Base-by-base conservation (phyloP, 2,329 filamentous ascomycete species). In the Colletotrichum sidae region DNA sequence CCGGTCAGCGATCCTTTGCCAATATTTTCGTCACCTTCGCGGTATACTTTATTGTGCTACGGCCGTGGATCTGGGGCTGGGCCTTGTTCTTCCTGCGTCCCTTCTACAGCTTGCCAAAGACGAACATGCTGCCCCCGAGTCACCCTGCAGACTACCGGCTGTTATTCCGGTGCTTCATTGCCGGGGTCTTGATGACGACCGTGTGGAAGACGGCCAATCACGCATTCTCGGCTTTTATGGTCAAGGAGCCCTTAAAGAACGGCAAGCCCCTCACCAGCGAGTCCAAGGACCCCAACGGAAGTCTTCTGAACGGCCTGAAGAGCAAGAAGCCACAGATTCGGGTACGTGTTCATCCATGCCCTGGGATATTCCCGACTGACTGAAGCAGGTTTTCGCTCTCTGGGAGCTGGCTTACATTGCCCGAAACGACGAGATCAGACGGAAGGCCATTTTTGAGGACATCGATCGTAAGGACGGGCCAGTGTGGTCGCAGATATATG, bases 251-350 rank as follows among this genome's bases (percentile, higher is more conserved):
- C 1, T 75, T 97, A 58, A 97, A 97, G 81, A 92, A 92, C 70
- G 90, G 86, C n/a, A 87, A 90, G 72, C 94, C 94, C 4, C 85
- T 98, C 60, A 97, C 93, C 0, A 86, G 87, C 15, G 92, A 95
- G 70, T 92, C 93, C 13, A 96, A 92, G 73, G 94, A 97, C 76
- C 93, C 95, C 1, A 98, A 97, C 72, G 94, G 93, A 41, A 97
- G 92, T 74, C 83, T 98, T 35, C 77, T 98, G 53, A 93, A 90
- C 61, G 95, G 95, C 0, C 77, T 98, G 50, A 94, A 90, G 75
- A 90, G 90, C 69, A 96, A 94, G 79, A 96, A 95, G 76, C 84
- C 92, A 8, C 83, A 92, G 9, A 88, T 92, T 66, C 90, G 88
- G 78, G 90, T 91, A 79, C 71, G 83, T 75, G 12, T 8, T 34